Base-by-base conservation (phyloP, 2,329 filamentous ascomycete genomes). In the Cytospora piceicola region DNA sequence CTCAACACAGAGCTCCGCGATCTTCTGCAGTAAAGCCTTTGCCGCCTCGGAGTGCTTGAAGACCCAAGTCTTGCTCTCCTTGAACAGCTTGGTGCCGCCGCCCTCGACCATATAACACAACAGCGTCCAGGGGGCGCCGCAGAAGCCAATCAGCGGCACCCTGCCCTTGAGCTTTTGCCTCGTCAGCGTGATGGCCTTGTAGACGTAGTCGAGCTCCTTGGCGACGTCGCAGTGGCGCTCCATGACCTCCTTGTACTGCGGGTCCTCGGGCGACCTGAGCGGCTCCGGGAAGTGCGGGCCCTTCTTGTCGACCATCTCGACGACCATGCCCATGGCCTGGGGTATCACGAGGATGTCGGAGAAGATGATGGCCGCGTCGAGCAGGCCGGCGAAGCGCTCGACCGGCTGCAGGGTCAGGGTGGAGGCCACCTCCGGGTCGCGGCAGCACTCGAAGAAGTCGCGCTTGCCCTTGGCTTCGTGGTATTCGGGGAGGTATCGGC, bases 91-190 rank as follows among this genome's bases (percentile, higher is more conserved):
- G 71, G 91, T 96, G 53, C 95, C 95, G 57, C 95, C 95, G 20
- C 95, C 95, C 79, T 99, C 95, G 22, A 98, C 93, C 95, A 99
- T 99, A 81, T 99, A 99, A 82, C 94, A 97, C 74, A 99, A 85
- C 67, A 99, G 79, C 2, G 95, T 99, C 93, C 95, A 99, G 0
- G 95, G 95, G 9, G 95, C 94, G 63, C 95, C 95, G 73, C 94
- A 97, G 81, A 99, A 99, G 42, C 95, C 95, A 75, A 97, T 96
- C 70, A 99, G 80, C 7, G 95, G 95, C 36, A 99, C 95, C 55
- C 93, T 85, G 0, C 95, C 95, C 57, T 89, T 84, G 61, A 99
- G 81, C 83, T 97, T 97, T 76, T 92, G 85, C 71, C 95, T 85
- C 30, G 95, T 98, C 73, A 97, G 77, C 0, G 93, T 96, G 70